phyloP scores from a whole-genome alignment of 345 rosid species.

The Sisymbrium altissimum region DNA sequence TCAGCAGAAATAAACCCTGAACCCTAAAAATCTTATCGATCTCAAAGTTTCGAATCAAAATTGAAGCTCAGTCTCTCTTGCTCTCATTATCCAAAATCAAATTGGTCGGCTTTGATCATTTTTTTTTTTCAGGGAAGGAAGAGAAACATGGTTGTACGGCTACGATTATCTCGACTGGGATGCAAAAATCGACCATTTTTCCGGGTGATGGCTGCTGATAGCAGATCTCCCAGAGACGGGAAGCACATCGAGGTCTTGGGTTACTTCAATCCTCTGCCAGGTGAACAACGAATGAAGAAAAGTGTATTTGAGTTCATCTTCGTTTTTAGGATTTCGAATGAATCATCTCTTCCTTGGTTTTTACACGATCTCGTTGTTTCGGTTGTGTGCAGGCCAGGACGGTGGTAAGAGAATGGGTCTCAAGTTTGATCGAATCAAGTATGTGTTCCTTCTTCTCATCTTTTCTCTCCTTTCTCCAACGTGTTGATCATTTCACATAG shows the following conservation, averaged over 20 bases:
- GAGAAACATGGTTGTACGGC: constrained; percentile 64
- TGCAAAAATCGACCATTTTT: constrained; percentile 84
- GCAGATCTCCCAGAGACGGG: constrained; percentile 87
- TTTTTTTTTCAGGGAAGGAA: too few relatives aligned
- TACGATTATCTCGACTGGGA: constrained; percentile 74
- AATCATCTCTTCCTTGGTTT: not conserved
- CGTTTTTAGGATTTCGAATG: not conserved
- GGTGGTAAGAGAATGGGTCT: constrained; percentile 95
- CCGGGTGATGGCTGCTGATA: constrained; percentile 86
- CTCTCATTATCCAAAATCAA: constrained; percentile 7
- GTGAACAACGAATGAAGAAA: constrained; percentile 16
- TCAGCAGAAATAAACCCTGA: constrained; percentile 7
- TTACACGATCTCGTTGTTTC: constrained; percentile 3
- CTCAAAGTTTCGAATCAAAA: not conserved
- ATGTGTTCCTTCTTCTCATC: constrained; percentile 36
- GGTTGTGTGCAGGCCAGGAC: constrained; percentile 60
- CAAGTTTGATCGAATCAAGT: constrained; percentile 87
- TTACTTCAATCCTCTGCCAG: constrained; percentile 87
- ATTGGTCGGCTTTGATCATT: not conserved
- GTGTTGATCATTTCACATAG: too few relatives aligned
- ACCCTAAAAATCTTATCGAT: constrained; percentile 23
- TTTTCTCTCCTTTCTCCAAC: too few relatives aligned
- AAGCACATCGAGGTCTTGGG: constrained; percentile 86
- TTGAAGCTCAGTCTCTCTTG: constrained; percentile 6
- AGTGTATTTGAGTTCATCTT: not conserved